Evolutionary conservation across 345 rosid genomes (phyloP), one percentile per base, ranked within the genome.

Genomic region (Brassica incana): DNA sequence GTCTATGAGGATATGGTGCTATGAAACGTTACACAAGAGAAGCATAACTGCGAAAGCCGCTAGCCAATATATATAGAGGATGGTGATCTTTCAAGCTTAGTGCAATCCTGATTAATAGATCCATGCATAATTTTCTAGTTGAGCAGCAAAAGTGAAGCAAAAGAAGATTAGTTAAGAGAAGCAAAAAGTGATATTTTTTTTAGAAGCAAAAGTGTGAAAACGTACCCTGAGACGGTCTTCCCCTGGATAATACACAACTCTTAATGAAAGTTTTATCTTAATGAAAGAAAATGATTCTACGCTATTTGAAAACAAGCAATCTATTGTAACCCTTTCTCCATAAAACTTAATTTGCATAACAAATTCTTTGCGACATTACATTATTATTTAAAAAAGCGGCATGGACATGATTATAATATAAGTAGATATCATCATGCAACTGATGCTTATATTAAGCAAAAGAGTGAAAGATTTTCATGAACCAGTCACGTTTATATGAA

Each of bases 401-500:
- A 63, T 63, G 36, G 36, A 11, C 15, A 61, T 61, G 38, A 27
- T 5, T 62, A 29, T 60, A 48, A 48, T 12, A 48, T 45, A 48
- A 48, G 16, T 48, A 48, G 16, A 48, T 59, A 59, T 11, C 65
- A 61, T 62, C 36, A 62, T 5, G 36, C 67, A 59, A 59, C 14
- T 72, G 12, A 65, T 35, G 7, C 7, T 38, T 38, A 27, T 33
- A 38, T 12, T 67, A 67, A 43, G 72, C 4, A 43, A 23, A 67
- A 67, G 3, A 67, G 30, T 32, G 6, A 33, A 71, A 54, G 45
- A 71, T 58, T 9, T 5, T 71, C 50, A 56, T 11, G 65, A 71
- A 18, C 50, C 65, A 71, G 2, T 33, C 32, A 71, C 8, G 65
- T 69, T 63, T 69, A 25, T 67, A 59, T 29, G 82, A 73, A 73